Evolutionary conservation across 2,329 filamentous ascomycete genomes (phyloP), one percentile per base, ranked within the genome.

Genomic region (Colletotrichum viniferum): DNA sequence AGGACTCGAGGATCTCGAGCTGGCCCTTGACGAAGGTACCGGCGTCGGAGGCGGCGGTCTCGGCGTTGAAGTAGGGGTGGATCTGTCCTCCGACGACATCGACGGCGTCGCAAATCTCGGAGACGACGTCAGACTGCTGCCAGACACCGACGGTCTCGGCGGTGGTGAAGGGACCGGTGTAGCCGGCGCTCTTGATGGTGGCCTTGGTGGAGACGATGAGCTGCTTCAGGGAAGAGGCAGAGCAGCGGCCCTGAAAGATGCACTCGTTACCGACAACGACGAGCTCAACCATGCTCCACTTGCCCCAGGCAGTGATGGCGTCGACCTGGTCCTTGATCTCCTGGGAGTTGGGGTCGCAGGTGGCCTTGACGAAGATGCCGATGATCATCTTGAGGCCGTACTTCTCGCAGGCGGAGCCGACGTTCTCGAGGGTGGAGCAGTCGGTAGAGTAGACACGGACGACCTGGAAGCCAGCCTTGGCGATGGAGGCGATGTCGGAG

Each of bases 261-360:
- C 94, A 93, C 90, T 98, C 96, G 90, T 98, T 98, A 86, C 95
- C 96, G 79, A 98, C 91, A 36, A 97, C 94, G 78, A 98, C 88
- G 80, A 98, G 91, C 82, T 94, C 91, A 79, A 98, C 93, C 65
- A 94, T 84, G 77, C 92, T 89, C 92, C 93, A 98, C 84, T 94
- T 86, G 71, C 71, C 56, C 92, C 95, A 98, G 76, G 84, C 80
- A 84, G 91, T 88, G 84, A 98, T 94, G 76, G 92, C 91, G 36
- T 89, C 86, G 76, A 98, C 90, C 90, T 98, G 96, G 80, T 91
- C 86, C 82, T 92, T 87, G 79, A 95, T 92, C 71, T 90, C 91
- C 73, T 90, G 87, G 81, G 87, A 87, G 79, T 82, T 82, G 82
- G 92, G 90, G 80, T 86, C 86, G 86, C 91, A 92, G 73, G 91